phyloP scores from a whole-genome alignment of 768 basidiomycete species.

The Suillus tomentosus region DNA sequence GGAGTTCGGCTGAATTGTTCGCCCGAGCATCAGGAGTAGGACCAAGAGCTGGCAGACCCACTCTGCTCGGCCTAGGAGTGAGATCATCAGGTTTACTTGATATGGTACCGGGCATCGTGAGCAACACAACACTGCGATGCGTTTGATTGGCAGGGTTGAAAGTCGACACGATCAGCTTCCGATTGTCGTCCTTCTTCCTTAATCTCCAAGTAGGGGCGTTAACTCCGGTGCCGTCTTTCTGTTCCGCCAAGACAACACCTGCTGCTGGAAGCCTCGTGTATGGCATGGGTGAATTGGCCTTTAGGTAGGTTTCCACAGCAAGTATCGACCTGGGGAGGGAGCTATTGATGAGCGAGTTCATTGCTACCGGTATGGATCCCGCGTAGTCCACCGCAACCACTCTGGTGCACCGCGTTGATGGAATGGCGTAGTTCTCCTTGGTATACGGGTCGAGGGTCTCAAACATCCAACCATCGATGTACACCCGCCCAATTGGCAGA shows the following conservation, averaged over 20 bases:
- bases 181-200: conserved; percentile 57
- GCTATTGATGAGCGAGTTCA: conserved; percentile 85
- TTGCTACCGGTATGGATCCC: conserved; percentile 79
- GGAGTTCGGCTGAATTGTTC: conserved; percentile 16
- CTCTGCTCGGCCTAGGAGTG: conserved; percentile 44
- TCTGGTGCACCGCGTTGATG: conserved; percentile 86
- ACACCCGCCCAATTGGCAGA: conserved; percentile 78
- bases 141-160: conserved; percentile 53
- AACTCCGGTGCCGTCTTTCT: conserved; percentile 31
- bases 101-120: conserved; percentile 32
- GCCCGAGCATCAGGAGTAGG: conserved; percentile 22
- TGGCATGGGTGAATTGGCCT: conserved; percentile 64
- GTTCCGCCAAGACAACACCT: conserved; percentile 59
- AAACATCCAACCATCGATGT: conserved; percentile 93
- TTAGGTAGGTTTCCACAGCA: conserved; percentile 73
- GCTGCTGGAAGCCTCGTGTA: conserved; percentile 68
- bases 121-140: conserved; percentile 53
- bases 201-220: conserved; percentile 57
- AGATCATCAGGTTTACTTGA: conserved; percentile 34
- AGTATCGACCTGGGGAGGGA: conserved; percentile 72
- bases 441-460: conserved; percentile 97
- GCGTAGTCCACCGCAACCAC: conserved; percentile 85
- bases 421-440: conserved; percentile 91
- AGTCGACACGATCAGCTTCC: conserved; percentile 55
- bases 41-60: conserved; percentile 25